Percentiles rank a stretch among this genome's conserved stretches.
These are phyloP conservation scores for Diversispora epigaea DNA, from an alignment of 192 early-diverging fungal genomes.

Conservation along the genomic window DNA sequence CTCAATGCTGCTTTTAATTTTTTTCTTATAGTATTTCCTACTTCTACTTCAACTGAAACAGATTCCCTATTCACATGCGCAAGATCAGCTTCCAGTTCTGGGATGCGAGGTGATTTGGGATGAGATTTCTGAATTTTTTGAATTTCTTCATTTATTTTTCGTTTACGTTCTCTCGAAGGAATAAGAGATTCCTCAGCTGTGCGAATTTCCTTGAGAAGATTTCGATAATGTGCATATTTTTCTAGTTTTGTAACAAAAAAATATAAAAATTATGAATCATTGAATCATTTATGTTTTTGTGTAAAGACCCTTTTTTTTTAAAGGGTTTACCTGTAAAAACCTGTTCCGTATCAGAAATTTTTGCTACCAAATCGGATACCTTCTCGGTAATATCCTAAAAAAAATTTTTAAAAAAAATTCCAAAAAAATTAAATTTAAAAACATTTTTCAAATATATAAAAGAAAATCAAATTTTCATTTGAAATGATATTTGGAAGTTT, in stretches of 20 bases:
- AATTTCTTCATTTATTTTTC: slow-evolving; percentile 32
- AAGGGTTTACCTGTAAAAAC: slow-evolving; percentile 21
- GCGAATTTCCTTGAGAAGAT: slow-evolving; percentile 32
- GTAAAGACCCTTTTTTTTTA: background rate
- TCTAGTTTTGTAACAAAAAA: background rate
- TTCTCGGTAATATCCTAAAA: slow-evolving; percentile 33
- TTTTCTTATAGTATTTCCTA: slow-evolving; percentile 40
- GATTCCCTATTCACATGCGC: slow-evolving; percentile 37
- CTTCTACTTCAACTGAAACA: slow-evolving; percentile 35
- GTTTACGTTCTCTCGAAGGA: slow-evolving; percentile 8
- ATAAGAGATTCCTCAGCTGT: slow-evolving; percentile 17
- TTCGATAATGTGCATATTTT: slow-evolving; percentile 31
- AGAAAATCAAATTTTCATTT: no score
- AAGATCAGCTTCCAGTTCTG: slow-evolving; percentile 38
- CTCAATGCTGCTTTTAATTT: slow-evolving; percentile 40
- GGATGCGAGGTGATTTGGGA: slow-evolving; percentile 31
- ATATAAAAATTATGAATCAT: background rate
- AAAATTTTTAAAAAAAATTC: background rate
- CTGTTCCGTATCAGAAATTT: slow-evolving; percentile 21
- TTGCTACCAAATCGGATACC: slow-evolving; percentile 9
- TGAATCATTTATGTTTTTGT: background rate
- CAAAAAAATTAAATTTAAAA: no score
- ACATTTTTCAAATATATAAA: no score
- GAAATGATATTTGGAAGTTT: background rate
- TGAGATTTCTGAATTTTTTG: slow-evolving; percentile 18